A percentile compares a stretch with the other conserved stretches of the same genome.
Conservation (phyloP, 192 early-diverging fungal genomes). For the Coemansia sp. region DNA sequence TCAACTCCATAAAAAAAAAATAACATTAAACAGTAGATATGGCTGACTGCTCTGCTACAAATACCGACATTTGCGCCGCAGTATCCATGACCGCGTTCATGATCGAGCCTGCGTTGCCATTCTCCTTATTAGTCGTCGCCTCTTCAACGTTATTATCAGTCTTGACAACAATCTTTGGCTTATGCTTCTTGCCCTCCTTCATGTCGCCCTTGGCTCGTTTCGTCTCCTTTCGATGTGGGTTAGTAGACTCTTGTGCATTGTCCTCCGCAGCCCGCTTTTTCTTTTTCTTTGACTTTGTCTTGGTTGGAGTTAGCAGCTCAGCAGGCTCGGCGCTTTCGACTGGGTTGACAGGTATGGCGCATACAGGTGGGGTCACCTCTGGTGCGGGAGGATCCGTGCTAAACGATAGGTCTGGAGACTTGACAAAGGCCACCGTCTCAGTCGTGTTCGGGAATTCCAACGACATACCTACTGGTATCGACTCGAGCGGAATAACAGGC, state of each 20-base stretch:
- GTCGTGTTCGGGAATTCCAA: too few relatives aligned
- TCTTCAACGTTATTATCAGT: neutral
- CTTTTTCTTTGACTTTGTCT: neutral
- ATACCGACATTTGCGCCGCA: too few relatives aligned
- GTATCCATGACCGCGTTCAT: too few relatives aligned
- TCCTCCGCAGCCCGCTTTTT: neutral
- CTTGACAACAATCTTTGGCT: neutral
- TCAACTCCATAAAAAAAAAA: too few relatives aligned
- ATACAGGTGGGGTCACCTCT: neutral
- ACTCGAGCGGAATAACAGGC: neutral
- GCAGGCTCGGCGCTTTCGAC: neutral
- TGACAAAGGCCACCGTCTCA: too few relatives aligned
- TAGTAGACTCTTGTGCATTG: neutral
- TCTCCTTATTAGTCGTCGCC: neutral
- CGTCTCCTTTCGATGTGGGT: neutral
- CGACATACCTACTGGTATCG: neutral
- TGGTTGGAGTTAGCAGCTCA: neutral
- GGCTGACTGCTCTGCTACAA: neutral
- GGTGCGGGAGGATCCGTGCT: neutral
- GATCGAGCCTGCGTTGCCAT: too few relatives aligned
- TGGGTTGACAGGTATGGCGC: neutral
- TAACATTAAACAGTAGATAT: too few relatives aligned
- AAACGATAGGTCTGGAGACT: neutral
- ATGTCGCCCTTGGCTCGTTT: too few relatives aligned
- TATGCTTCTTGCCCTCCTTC: neutral